These are phyloP conservation scores for Phytophthora sojae DNA, from an alignment of 352 stramenopile genomes.

Conservation along the genomic window DNA sequence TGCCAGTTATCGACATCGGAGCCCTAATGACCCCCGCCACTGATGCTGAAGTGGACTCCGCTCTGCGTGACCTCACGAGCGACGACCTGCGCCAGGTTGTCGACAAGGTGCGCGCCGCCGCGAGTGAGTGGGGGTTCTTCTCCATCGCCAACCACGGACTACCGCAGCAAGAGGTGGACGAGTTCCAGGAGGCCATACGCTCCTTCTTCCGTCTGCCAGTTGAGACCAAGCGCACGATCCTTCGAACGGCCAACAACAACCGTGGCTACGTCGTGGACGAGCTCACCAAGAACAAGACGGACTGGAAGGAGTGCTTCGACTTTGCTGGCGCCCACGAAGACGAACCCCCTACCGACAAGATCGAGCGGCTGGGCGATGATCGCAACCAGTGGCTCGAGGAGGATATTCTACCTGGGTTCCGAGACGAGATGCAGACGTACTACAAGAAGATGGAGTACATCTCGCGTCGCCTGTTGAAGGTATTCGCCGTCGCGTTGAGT, in stretches of 20 bases:
- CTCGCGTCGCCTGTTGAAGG: constrained; percentile 52
- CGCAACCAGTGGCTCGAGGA: constrained; percentile 87
- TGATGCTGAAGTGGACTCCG: not conserved
- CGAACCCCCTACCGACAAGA: constrained; percentile 41
- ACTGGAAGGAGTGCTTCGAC: constrained; percentile 94
- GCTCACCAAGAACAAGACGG: constrained; percentile 92
- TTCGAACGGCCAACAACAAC: constrained; percentile 80
- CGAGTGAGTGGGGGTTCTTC: constrained; percentile 92
- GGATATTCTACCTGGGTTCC: constrained; percentile 58
- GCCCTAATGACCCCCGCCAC: not conserved
- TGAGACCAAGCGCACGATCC: constrained; percentile 60
- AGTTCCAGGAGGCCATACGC: constrained; percentile 69
- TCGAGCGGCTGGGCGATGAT: constrained; percentile 84
- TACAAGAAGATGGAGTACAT: constrained; percentile 61
- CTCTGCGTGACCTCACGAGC: not conserved
- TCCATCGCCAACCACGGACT: constrained; percentile 90
- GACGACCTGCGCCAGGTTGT: not conserved
- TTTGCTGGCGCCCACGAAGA: constrained; percentile 54
- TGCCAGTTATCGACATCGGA: not conserved
- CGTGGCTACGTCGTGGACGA: constrained; percentile 95
- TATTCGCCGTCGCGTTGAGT: constrained; percentile 57
- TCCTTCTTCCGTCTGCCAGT: constrained; percentile 87
- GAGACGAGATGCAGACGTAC: constrained; percentile 44
- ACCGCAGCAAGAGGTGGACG: constrained; percentile 54
- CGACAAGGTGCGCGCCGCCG: constrained; percentile 7